Base-by-base conservation (phyloP, 495 filamentous ascomycete genomes). In the Aspergillus ellipticus region DNA sequence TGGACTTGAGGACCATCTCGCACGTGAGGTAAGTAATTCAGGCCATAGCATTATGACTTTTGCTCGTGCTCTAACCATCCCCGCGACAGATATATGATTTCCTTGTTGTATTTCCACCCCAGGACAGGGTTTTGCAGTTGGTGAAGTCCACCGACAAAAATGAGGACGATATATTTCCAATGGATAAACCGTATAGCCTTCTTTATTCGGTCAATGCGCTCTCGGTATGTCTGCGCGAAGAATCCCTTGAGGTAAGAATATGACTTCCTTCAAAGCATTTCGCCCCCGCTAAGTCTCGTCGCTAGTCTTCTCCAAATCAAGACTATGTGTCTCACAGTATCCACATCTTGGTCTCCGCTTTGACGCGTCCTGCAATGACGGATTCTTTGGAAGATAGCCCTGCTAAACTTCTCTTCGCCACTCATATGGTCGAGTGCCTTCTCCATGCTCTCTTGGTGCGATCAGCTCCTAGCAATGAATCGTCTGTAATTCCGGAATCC, bases 171-270 rank as follows among this genome's bases (percentile, higher is more conserved):
- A 69, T 88, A 17, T 91, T 92, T 59, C 88, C 89, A 3, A 72
- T 82, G 9, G 76, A 80, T 11, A 84, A 85, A 42, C 88, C 89
- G 5, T 93, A 84, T 68, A 87, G 86, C 52, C 83, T 83, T 4
- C 69, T 92, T 4, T 95, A 95, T 70, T 88, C 85, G 9, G 67
- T 90, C 0, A 78, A 87, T 62, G 81, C 85, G 8, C 72, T 95
- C 26, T 76, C 72, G 46, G 68, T 56, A 24, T 82, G 68, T 66
- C 74, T 84, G 48, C 68, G 74, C 22, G 77, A 76, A 31, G 72
- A 79, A 63, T 61, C 65, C 31, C 37, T 70, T 7, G 69, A 71
- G 62, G 78, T 79, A 64, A 41, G 69, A 59, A 35, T 11, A 15
- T 0, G n/a, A 13, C 19, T 6, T 29, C 19, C 49, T 41, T 31